phyloP scores from a whole-genome alignment of 345 rosid species.

The Nephelium lappaceum region DNA sequence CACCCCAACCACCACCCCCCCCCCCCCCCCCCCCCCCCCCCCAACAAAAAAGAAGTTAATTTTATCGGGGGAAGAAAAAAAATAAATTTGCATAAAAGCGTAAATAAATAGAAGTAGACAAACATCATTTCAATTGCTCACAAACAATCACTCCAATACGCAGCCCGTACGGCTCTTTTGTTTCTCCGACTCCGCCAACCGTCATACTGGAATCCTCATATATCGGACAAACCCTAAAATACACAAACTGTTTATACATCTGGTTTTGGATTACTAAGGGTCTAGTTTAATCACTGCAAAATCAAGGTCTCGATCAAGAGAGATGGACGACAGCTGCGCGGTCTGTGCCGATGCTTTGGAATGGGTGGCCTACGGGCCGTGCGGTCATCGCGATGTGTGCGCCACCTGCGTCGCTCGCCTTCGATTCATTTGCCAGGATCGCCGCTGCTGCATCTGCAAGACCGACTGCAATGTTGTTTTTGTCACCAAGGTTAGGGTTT shows the following conservation, averaged over 20 bases:
- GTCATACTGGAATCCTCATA: background rate
- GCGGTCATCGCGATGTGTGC: slow-evolving; percentile 90
- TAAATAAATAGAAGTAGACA: background rate
- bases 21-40: too few relatives aligned
- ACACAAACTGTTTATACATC: background rate
- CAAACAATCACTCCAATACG: background rate
- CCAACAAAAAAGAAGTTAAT: background rate
- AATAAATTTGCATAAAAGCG: background rate
- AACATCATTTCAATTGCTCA: background rate
- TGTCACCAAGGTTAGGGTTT: slow-evolving; percentile 78
- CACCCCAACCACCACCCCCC: too few relatives aligned
- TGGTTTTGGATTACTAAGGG: background rate
- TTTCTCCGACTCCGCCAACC: background rate
- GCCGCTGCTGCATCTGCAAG: slow-evolving; percentile 93
- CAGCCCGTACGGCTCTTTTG: background rate
- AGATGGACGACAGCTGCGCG: slow-evolving; percentile 90
- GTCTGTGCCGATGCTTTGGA: slow-evolving; percentile 89
- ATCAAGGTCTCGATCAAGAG: slow-evolving; percentile 10
- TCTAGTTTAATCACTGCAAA: background rate
- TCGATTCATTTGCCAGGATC: slow-evolving; percentile 86
- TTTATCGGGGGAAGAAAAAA: background rate
- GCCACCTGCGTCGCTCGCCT: slow-evolving; percentile 92
- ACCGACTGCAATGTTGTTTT: slow-evolving; percentile 58
- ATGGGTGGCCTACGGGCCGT: slow-evolving; percentile 92
- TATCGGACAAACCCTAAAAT: background rate